Base-by-base conservation (phyloP, 805 yeast genomes). In the Saturnispora saitoi region DNA sequence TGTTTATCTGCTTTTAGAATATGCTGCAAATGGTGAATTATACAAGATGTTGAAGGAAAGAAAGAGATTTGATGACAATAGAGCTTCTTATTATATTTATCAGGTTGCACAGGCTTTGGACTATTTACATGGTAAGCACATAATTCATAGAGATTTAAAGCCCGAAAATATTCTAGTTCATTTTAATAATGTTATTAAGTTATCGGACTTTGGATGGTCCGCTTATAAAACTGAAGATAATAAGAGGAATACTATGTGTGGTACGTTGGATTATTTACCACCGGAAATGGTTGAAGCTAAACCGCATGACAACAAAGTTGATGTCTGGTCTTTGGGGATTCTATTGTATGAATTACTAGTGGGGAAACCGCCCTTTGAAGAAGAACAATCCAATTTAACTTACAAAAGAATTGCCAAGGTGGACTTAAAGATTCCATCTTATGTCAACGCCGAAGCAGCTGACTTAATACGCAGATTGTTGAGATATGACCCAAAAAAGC, bases 121-220 rank as follows among this genome's bases (percentile, higher is more conserved):
- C 9, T 86, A 89, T 59, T 69, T 93, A 54, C 98, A 91, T 64
- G 68, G 75, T 32, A 86, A 83, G 57, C 79, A 83, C 54, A 80
- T 93, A 40, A 85, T 91, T 26, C 99, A 91, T 61, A 74, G 98
- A 51, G 99, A 91, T 61, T 78, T 91, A 54, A 91, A 91, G 64
- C 98, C 98, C 0, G 98, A 93, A 62, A 91, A 91, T 58, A 85
- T 91, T 44, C 67, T 91, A 39, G 69, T 91, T 10, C 87, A 88
- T 6, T 75, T 81, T 51, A 79, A 86, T 59, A 86, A 89, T 54
- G 77, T 42, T 22, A 73, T 91, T 48, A 91, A 90, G 62, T 73
- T 91, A 34, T 83, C 96, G 17, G 99, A 91, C 66, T 91, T 93
- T 63, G 99, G 99, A 12, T 91, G 97, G 97, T 84, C 95, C 48